A percentile compares a stretch with the other conserved stretches of the same genome.
Conservation (phyloP, 148 eudicot genomes). For the Cornus florida region DNA sequence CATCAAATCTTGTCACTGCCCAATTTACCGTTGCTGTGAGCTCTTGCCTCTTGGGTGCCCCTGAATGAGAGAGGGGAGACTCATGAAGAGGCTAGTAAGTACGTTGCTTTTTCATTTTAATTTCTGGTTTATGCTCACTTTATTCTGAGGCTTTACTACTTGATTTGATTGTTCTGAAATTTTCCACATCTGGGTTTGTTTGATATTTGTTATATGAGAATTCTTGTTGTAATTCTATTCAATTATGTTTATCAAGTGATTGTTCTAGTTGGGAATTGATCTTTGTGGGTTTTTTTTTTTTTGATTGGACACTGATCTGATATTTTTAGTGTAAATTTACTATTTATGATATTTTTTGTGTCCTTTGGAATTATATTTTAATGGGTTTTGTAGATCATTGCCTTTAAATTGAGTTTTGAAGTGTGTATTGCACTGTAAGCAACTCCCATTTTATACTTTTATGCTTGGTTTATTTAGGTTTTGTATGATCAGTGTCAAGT, state of each 20-base stretch:
- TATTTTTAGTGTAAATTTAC: too few species aligned
- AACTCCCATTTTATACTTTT: neutral
- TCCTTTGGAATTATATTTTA: neutral
- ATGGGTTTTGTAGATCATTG: neutral
- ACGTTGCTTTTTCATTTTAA: constrained; percentile 31
- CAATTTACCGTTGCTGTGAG: neutral
- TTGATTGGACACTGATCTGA: too few species aligned
- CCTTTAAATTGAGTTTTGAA: neutral
- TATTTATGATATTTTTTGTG: neutral
- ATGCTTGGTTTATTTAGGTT: neutral
- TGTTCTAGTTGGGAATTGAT: neutral
- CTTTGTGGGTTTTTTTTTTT: too few species aligned
- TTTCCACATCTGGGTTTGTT: neutral
- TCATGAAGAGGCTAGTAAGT: constrained; percentile 56
- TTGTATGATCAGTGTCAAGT: neutral
- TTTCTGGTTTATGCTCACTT: neutral
- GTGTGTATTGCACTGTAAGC: neutral
- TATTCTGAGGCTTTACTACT: neutral
- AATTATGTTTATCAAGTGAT: neutral
- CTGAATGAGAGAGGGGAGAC: constrained; percentile 12
- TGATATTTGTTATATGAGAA: too few species aligned
- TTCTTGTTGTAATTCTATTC: neutral
- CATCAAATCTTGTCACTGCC: constrained; percentile 7
- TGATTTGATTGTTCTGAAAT: neutral
- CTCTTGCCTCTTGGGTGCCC: neutral